phyloP scores from a whole-genome alignment of 306 rosid genomes.

The Cucumis melo region DNA sequence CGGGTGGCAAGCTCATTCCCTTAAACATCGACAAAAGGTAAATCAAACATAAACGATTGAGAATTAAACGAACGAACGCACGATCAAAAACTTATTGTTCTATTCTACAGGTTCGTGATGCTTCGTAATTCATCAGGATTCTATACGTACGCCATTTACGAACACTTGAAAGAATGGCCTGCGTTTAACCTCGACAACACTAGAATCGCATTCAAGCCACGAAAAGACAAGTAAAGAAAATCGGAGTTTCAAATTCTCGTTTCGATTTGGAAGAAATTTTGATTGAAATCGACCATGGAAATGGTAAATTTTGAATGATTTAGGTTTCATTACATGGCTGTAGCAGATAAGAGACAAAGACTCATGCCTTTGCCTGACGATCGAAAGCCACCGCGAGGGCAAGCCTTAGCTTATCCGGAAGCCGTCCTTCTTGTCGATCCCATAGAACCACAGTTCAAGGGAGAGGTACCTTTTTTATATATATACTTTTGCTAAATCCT shows the following conservation, averaged over 20 bases:
- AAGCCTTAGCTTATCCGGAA: slow-evolving; percentile 31
- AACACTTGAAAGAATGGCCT: slow-evolving; percentile 72
- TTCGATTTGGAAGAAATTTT: neutral
- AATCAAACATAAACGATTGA: neutral
- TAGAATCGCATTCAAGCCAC: slow-evolving; percentile 82
- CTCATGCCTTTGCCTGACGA: slow-evolving; percentile 34
- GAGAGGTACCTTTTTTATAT: slow-evolving; percentile 15
- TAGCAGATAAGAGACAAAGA: slow-evolving; percentile 28
- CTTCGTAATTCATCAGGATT: slow-evolving; percentile 73
- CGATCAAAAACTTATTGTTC: neutral
- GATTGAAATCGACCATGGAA: neutral
- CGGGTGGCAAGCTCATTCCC: slow-evolving; percentile 44
- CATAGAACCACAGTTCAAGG: slow-evolving; percentile 24
- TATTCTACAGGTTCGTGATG: slow-evolving; percentile 55
- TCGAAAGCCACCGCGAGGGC: slow-evolving; percentile 28
- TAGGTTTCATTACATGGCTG: slow-evolving; percentile 34
- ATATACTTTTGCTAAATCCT: no score
- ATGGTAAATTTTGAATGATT: neutral
- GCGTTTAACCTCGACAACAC: slow-evolving; percentile 69
- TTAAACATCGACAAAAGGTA: slow-evolving; percentile 80
- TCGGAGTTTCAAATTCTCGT: neutral
- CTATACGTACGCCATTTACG: slow-evolving; percentile 80
- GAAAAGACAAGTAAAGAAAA: slow-evolving; percentile 67
- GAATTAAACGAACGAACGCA: neutral
- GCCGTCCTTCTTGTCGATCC: slow-evolving; percentile 31